Conservation (phyloP, 495 filamentous ascomycete genomes). For the Aspergillus leporis region DNA sequence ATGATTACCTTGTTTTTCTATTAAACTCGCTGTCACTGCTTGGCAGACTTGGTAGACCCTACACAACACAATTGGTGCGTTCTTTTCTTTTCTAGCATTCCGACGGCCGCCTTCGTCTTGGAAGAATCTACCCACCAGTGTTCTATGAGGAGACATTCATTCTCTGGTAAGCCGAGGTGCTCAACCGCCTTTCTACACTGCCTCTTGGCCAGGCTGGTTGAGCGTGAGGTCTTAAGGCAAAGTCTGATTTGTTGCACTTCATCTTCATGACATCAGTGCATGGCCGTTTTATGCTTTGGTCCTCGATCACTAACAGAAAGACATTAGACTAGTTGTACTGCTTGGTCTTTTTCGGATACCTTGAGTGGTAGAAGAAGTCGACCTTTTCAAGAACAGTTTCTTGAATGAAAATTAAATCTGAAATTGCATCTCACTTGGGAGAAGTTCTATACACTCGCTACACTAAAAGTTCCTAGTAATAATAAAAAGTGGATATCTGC, state of each 20-base stretch:
- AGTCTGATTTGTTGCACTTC: conserved; percentile 55
- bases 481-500: conserved; percentile 1
- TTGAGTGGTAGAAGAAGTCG: neutral
- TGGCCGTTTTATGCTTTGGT: neutral
- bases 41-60: conserved; percentile 1
- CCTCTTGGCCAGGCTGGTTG: conserved; percentile 53
- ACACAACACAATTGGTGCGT: conserved; percentile 17
- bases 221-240: conserved; percentile 71
- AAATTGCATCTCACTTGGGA: neutral
- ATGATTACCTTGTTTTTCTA: conserved; percentile 11
- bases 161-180: conserved; percentile 81
- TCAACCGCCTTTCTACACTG: conserved; percentile 60
- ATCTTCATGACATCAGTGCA: neutral
- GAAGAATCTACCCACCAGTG: conserved; percentile 6
- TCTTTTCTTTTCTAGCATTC: neutral
- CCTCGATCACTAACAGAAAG: conserved; percentile 3
- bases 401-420: neutral
- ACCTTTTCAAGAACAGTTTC: neutral
- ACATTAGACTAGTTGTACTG: neutral
- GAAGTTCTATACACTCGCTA: conserved; percentile 2
- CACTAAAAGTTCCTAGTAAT: neutral
- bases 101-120: neutral
- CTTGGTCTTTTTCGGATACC: neutral
- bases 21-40: neutral
- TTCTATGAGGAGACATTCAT: conserved; percentile 59